Percentiles rank a stretch among this genome's conserved stretches.
Conservation (phyloP, 441 rosid species). For the Daphne laureola region DNA sequence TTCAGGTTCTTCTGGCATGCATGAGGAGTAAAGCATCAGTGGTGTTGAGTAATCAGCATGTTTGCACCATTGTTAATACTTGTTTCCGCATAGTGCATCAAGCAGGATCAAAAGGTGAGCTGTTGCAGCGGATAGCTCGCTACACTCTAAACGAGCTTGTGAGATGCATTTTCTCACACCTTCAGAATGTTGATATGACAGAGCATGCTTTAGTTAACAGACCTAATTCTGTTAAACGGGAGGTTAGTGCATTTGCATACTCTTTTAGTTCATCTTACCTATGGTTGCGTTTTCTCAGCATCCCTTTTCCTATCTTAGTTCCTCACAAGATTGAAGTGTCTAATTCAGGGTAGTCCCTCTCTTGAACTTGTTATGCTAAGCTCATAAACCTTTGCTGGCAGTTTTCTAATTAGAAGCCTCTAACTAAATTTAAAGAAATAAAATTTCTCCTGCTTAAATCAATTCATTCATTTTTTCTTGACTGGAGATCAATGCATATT, state of each 20-base stretch:
- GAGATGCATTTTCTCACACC: slow-evolving; percentile 67
- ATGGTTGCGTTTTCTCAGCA: too few species aligned
- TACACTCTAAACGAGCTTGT: slow-evolving; percentile 69
- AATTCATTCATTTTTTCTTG: too few species aligned
- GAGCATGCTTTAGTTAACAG: slow-evolving; percentile 52
- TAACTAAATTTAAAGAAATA: too few species aligned
- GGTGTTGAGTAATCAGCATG: slow-evolving; percentile 69
- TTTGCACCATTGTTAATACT: slow-evolving; percentile 64
- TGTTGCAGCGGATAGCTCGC: slow-evolving; percentile 68
- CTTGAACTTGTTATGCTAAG: too few species aligned
- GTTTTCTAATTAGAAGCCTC: too few species aligned
- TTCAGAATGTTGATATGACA: slow-evolving; percentile 52
- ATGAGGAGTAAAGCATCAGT: slow-evolving; percentile 68
- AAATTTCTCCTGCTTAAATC: too few species aligned
- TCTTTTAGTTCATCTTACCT: too few species aligned
- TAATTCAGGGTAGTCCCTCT: too few species aligned
- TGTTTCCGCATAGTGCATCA: slow-evolving; percentile 77
- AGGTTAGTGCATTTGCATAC: slow-evolving; percentile 27
- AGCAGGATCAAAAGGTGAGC: slow-evolving; percentile 65
- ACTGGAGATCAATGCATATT: too few species aligned
- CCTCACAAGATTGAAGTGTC: too few species aligned
- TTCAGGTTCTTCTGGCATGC: slow-evolving; percentile 71
- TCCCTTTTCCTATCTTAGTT: too few species aligned
- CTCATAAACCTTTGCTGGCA: too few species aligned
- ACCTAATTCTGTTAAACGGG: slow-evolving; percentile 36